Conservation (phyloP, 768 basidiomycete genomes). For the Dioszegia hungarica region DNA sequence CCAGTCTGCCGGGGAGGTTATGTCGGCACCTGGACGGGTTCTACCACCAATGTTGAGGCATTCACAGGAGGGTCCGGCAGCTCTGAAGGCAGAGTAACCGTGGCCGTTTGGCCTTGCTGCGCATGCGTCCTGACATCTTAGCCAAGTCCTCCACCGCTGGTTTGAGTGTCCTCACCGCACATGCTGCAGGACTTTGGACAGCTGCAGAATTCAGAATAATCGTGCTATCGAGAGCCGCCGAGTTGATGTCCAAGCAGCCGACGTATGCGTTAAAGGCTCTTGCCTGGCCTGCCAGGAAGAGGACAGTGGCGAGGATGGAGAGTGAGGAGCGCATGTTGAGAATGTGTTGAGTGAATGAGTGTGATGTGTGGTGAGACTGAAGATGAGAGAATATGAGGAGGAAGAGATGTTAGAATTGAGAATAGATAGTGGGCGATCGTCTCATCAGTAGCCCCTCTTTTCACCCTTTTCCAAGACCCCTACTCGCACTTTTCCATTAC, state of each 20-base stretch:
- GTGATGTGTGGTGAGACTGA: neutral
- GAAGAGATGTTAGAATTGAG: neutral
- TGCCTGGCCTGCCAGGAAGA: conserved; percentile 5
- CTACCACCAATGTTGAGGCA: too few relatives aligned
- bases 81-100: too few relatives aligned
- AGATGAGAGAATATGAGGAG: neutral
- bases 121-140: too few relatives aligned
- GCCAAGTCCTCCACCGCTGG: too few relatives aligned
- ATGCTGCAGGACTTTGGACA: neutral
- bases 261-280: neutral
- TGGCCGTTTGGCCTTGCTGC: too few relatives aligned
- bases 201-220: neutral
- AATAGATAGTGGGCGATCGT: neutral
- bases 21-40: too few relatives aligned
- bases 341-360: neutral
- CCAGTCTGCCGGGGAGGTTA: too few relatives aligned
- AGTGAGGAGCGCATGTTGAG: neutral
- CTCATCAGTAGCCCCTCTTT: too few relatives aligned
- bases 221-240: neutral
- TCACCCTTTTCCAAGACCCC: too few relatives aligned
- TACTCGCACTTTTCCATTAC: too few relatives aligned
- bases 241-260: neutral
- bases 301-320: neutral
- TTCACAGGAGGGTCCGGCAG: too few relatives aligned
- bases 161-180: neutral